These are phyloP conservation scores for Paralagenidium karlingii DNA, from an alignment of 352 stramenopile species.

Conservation along the genomic window DNA sequence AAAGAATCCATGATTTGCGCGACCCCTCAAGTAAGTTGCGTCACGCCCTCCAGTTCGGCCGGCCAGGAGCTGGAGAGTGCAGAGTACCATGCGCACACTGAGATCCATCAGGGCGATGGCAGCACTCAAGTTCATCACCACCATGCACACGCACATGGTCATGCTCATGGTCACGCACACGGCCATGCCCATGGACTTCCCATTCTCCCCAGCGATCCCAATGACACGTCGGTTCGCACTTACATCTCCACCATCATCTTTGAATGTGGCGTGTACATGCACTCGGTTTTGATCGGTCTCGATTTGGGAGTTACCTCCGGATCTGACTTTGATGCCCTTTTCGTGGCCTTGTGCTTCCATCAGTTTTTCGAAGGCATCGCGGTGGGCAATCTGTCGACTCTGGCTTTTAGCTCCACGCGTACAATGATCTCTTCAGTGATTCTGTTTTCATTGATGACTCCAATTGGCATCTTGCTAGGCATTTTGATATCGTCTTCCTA, in stretches of 20 bases:
- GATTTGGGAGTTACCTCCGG: conserved; percentile 35
- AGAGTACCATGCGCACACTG: too few relatives aligned
- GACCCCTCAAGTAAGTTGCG: too few relatives aligned
- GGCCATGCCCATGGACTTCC: conserved; percentile 4
- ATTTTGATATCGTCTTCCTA: conserved; percentile 42
- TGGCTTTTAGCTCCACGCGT: too few relatives aligned
- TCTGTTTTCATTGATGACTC: conserved; percentile 42
- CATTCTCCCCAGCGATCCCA: not conserved
- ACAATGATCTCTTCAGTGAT: too few relatives aligned
- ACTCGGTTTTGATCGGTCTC: conserved; percentile 58
- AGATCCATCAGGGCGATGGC: too few relatives aligned
- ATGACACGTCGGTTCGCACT: not conserved
- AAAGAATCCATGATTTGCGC: too few relatives aligned
- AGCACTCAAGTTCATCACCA: too few relatives aligned
- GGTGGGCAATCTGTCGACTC: too few relatives aligned
- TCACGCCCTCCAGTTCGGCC: too few relatives aligned
- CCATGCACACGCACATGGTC: too few relatives aligned
- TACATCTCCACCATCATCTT: conserved; percentile 39
- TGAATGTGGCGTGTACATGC: conserved; percentile 38
- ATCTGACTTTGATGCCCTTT: conserved; percentile 37
- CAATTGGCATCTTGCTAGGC: conserved; percentile 33
- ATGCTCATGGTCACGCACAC: conserved; percentile 1
- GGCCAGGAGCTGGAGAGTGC: too few relatives aligned
- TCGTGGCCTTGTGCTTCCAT: conserved; percentile 56
- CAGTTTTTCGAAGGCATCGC: conserved; percentile 69